These are phyloP conservation scores for Cyclanthera cordifolia DNA, from an alignment of 306 rosid species.

Conservation along the genomic window DNA sequence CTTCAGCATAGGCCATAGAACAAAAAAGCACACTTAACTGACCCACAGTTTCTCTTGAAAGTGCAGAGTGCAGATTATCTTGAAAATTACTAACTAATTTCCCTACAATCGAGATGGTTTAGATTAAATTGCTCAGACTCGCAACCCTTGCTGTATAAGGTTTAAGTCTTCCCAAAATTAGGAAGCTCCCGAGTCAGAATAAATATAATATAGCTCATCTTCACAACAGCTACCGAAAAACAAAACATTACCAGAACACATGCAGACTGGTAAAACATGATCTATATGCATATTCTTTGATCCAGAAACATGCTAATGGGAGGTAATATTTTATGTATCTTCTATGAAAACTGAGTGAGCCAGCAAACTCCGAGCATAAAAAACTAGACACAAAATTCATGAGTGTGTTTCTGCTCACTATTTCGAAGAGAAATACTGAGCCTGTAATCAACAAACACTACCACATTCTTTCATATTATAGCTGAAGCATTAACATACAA, in stretches of 20 bases:
- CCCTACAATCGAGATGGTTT: not conserved
- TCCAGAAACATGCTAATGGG: not conserved
- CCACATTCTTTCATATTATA: not conserved
- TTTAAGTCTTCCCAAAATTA: not conserved
- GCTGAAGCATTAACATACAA: not conserved
- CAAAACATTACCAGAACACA: not conserved
- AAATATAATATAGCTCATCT: not conserved
- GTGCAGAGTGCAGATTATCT: not conserved
- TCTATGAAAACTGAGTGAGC: not conserved
- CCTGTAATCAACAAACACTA: not conserved
- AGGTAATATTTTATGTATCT: not conserved
- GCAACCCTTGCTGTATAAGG: not conserved
- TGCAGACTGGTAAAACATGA: not conserved
- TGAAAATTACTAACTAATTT: not conserved
- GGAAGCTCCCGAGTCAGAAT: not conserved
- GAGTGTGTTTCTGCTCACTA: not conserved
- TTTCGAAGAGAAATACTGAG: not conserved
- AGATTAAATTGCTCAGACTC: not conserved
- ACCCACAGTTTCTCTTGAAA: not conserved
- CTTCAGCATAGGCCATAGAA: not conserved
- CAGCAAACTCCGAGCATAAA: not conserved
- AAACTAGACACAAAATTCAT: not conserved
- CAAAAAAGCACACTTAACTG: not conserved
- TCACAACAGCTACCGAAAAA: not conserved
- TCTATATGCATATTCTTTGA: not conserved